Evolutionary conservation across 2,329 filamentous ascomycete genomes (phyloP), one percentile per base, ranked within the genome.

Genomic region (Pleurostoma richardsiae): DNA sequence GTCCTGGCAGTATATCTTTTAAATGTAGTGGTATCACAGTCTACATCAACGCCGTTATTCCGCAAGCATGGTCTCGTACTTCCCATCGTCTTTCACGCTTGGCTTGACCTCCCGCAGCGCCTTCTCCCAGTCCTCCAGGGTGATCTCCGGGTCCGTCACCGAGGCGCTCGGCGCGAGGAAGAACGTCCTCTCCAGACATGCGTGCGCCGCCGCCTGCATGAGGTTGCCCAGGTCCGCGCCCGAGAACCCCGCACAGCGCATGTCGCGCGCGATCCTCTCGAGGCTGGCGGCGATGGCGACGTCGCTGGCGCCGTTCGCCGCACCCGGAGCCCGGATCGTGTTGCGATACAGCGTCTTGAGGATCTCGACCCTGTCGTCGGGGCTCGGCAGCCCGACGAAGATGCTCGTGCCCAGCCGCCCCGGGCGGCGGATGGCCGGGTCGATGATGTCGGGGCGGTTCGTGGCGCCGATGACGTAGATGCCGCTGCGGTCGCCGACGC

Each of bases 381-480:
- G 73, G 29, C 82, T 85, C 0, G 94, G 94, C 0, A 97, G 71
- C 58, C 94, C 91, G 38, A 99, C 86, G 56, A 92, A 96, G 29
- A 97, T 77, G n/a, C 86, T 80, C 0, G 86, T 92, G 53, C 91
- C 92, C 1, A 99, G 76, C 29, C 94, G 85, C 1, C 94, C 94
- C 0, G 94, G 92, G 1, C 94, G 85, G 8, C 97, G 78, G 82
- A 99, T 95, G 2, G 94, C 94, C 2, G 89, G 84, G 63, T 99
- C 94, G 55, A 99, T 97, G 71, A 96, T 95, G 61, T 97, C 92
- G 0, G 92, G 92, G 0, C 94, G 76, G 65, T 99, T 99, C 3
- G 94, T 97, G 0, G 94, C 94, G 28, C 88, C 94, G 49, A 99
- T 90, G 11, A 99, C 86, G 65, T 94, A 97, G 52, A 99, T 91